A percentile compares a stretch with the other conserved stretches of the same genome.
Evolutionary conservation across 352 stramenopile species (phyloP).

Genomic region (Phytophthora macrochlamydospora): DNA sequence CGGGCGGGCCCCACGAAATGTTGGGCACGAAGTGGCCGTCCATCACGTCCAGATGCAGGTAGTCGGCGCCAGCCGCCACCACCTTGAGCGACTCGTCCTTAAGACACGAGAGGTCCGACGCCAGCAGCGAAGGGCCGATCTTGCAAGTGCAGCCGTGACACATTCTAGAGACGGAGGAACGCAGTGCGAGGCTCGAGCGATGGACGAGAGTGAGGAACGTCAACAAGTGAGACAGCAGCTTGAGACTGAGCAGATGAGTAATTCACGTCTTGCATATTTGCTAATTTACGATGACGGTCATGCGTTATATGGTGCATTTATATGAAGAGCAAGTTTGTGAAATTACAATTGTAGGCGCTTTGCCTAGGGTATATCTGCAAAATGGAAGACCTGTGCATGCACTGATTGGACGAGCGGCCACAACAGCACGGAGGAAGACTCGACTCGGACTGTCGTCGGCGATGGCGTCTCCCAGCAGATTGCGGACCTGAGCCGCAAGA

Average conservation of each 20-base stretch:
- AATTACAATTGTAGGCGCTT: neutral
- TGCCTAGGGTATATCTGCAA: too few species aligned
- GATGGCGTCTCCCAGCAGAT: conserved; percentile 64
- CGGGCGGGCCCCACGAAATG: conserved; percentile 95
- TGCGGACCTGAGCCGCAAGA: conserved; percentile 84
- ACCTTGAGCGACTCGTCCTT: conserved; percentile 92
- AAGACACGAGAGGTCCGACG: conserved; percentile 94
- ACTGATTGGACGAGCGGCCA: conserved; percentile 28
- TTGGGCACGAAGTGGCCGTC: conserved; percentile 98
- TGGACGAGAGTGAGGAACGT: conserved; percentile 13
- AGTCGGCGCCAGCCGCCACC: conserved; percentile 92
- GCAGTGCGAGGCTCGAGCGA: conserved; percentile 1
- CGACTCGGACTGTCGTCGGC: conserved; percentile 4
- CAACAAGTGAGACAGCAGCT: conserved; percentile 3
- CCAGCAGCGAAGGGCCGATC: conserved; percentile 94
- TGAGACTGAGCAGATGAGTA: neutral
- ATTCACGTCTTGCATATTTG: neutral
- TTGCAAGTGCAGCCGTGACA: conserved; percentile 83
- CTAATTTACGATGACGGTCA: too few species aligned
- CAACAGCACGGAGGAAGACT: conserved; percentile 17
- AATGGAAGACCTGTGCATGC: too few species aligned
- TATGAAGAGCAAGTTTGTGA: neutral
- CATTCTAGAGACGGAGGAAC: conserved; percentile 39
- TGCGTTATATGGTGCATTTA: too few species aligned
- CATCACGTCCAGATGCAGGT: conserved; percentile 98